A percentile compares a stretch with the other conserved stretches of the same genome.
Evolutionary conservation across 352 stramenopile genomes (phyloP).

Genomic region (Pythium sp.): DNA sequence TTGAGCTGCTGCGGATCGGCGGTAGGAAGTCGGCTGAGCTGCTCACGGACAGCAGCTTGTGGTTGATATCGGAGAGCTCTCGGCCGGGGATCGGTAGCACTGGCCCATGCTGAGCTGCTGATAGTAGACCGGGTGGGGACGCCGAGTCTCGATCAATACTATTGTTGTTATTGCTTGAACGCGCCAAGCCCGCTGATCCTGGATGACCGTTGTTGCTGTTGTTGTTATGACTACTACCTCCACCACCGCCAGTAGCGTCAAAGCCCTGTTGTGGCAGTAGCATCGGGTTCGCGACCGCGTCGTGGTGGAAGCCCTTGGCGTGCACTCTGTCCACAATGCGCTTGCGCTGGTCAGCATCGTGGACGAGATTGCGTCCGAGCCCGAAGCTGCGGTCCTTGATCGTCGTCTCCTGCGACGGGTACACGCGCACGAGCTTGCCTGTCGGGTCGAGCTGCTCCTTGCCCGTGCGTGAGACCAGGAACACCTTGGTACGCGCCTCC

Average conservation of each 20-base stretch:
- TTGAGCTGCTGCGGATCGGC: neutral
- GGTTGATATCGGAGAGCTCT: slow-evolving; percentile 33
- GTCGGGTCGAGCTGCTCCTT: slow-evolving; percentile 63
- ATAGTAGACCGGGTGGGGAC: neutral
- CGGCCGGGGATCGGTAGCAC: slow-evolving; percentile 25
- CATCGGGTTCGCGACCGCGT: slow-evolving; percentile 20
- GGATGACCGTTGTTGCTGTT: slow-evolving; percentile 9
- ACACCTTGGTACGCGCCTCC: slow-evolving; percentile 53
- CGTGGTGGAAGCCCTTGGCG: slow-evolving; percentile 34
- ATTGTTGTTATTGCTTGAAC: slow-evolving; percentile 10
- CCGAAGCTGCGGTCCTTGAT: slow-evolving; percentile 76
- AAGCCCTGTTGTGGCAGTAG: slow-evolving; percentile 24
- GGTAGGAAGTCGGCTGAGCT: slow-evolving; percentile 5
- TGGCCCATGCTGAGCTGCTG: slow-evolving; percentile 5
- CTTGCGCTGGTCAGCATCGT: slow-evolving; percentile 32
- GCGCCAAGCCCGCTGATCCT: neutral
- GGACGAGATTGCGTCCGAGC: slow-evolving; percentile 46
- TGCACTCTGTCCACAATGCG: slow-evolving; percentile 47
- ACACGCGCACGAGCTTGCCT: slow-evolving; percentile 55
- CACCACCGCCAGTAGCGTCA: neutral
- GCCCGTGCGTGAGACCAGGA: slow-evolving; percentile 51
- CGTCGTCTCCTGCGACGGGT: slow-evolving; percentile 70
- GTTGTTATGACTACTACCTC: neutral
- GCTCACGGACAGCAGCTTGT: slow-evolving; percentile 18
- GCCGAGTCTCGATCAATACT: slow-evolving; percentile 11